Evolutionary conservation across 371 early-diverging fungal species (phyloP), one percentile per base, ranked within the genome.

Genomic region (Circinella umbellata): DNA sequence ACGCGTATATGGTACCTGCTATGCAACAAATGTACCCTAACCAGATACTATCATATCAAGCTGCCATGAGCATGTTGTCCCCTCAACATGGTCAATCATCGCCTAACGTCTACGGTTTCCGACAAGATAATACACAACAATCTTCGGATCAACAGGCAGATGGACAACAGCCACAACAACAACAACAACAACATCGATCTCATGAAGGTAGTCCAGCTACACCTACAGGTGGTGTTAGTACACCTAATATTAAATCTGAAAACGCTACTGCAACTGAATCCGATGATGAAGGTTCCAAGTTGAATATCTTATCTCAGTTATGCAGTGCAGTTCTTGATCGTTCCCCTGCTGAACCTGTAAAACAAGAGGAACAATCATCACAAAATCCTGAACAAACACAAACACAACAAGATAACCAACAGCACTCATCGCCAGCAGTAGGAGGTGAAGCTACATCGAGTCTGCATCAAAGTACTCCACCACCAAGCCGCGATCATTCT

Each of bases 211-310:
- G 61, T 36, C 68, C 68, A 27, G 68, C 63, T 13, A 65, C 68
- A 42, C 66, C 73, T 13, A 48, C 68, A 17, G 67, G 61, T 54
- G 67, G 61, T 54, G 67, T 62, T 9, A 61, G 64, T 54, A 64
- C 73, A 9, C 63, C 69, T 13, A 49, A 39, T 63, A 53, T 46
- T 38, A 53, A 51, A 8, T 11, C 51, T 14, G 68, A 51, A 62
- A 72, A 47, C 11, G 70, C 53, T 42, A 49, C 72, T 42, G 54
- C 72, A 38, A 57, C 57, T 34, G 83, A 79, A 37, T 77, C 77
- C 35, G 84, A 83, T 47, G 84, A 81, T 49, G 83, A 83, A 69
- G 81, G 81, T 15, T 78, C 77, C 59, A 83, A 83, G 59, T 65
- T 83, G 53, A 80, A 69, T 20, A 79, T 84, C 51, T 66, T 84